phyloP scores from a whole-genome alignment of 208 protist genomes.

The Trypanosoma conorhini region DNA sequence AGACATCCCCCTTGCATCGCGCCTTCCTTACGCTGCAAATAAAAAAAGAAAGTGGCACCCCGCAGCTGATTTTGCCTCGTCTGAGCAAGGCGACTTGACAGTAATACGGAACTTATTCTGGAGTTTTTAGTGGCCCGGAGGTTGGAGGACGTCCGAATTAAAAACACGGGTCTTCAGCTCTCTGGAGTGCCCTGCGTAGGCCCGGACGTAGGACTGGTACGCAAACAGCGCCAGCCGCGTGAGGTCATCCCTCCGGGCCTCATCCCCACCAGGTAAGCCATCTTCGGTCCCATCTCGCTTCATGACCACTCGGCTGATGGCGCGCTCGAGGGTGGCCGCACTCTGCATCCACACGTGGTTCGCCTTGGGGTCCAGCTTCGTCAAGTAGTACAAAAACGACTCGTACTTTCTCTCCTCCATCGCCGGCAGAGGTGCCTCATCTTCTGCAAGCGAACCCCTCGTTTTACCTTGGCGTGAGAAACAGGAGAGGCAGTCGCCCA shows the following conservation, averaged over 20 bases:
- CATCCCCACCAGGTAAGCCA: constrained; percentile 27
- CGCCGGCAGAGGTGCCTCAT: constrained; percentile 12
- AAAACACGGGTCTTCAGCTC: constrained; percentile 92
- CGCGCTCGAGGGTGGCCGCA: constrained; percentile 79
- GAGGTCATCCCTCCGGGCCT: constrained; percentile 96
- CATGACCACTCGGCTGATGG: constrained; percentile 92
- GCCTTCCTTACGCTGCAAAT: no score
- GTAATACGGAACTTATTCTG: no score
- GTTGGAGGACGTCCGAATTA: constrained; percentile 92
- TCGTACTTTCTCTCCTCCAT: constrained; percentile 80
- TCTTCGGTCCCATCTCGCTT: constrained; percentile 22
- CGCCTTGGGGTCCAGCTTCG: constrained; percentile 96
- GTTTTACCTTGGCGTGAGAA: constrained; percentile 53
- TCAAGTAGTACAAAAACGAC: constrained; percentile 85
- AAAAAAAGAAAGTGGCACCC: no score
- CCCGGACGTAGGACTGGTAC: constrained; percentile 97
- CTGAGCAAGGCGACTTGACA: no score
- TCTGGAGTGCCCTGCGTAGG: constrained; percentile 94
- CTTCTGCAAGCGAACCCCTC: neutral
- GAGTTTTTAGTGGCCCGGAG: no score
- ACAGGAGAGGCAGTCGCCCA: constrained; percentile 75
- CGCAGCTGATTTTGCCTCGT: no score
- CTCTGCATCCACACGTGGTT: constrained; percentile 91
- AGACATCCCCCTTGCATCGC: no score
- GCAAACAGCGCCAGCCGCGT: constrained; percentile 95